These are phyloP conservation scores for Penicillium vulpinum DNA, from an alignment of 2,329 filamentous ascomycete genomes.

Conservation along the genomic window DNA sequence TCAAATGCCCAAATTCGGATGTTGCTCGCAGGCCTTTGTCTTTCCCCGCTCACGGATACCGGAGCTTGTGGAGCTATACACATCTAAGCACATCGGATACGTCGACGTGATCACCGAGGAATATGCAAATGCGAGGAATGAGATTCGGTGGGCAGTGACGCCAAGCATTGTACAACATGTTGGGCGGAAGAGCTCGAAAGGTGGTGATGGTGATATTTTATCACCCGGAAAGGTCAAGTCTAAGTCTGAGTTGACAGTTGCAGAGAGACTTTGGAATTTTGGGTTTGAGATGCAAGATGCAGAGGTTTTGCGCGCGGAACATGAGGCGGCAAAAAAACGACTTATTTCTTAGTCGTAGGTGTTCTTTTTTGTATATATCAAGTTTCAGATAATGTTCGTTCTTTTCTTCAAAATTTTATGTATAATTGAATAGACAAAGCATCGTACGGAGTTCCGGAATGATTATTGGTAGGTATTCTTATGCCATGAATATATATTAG, in stretches of 20 bases:
- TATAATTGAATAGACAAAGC: too few relatives aligned
- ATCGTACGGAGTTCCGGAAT: too few relatives aligned
- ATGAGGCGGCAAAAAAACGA: too few relatives aligned
- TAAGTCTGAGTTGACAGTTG: background rate
- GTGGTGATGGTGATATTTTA: background rate
- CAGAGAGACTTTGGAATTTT: background rate
- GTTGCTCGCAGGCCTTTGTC: background rate
- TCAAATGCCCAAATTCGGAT: background rate
- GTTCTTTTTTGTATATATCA: too few relatives aligned
- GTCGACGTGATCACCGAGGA: constrained; percentile 46
- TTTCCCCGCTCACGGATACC: background rate
- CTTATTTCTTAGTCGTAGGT: too few relatives aligned
- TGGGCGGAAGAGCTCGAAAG: constrained; percentile 43
- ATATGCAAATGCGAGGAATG: constrained; percentile 40
- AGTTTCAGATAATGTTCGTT: too few relatives aligned
- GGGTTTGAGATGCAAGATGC: background rate
- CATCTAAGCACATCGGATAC: constrained; percentile 25
- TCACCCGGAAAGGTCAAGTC: background rate
- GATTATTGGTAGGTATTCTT: too few relatives aligned
- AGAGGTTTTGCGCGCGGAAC: background rate
- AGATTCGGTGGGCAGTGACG: constrained; percentile 45
- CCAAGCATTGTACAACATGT: constrained; percentile 50
- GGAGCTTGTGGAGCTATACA: background rate
- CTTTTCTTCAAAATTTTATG: too few relatives aligned
- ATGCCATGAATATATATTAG: too few relatives aligned